phyloP scores from a whole-genome alignment of 176 grass and related monocot species.

The Saccharum spontaneum region DNA sequence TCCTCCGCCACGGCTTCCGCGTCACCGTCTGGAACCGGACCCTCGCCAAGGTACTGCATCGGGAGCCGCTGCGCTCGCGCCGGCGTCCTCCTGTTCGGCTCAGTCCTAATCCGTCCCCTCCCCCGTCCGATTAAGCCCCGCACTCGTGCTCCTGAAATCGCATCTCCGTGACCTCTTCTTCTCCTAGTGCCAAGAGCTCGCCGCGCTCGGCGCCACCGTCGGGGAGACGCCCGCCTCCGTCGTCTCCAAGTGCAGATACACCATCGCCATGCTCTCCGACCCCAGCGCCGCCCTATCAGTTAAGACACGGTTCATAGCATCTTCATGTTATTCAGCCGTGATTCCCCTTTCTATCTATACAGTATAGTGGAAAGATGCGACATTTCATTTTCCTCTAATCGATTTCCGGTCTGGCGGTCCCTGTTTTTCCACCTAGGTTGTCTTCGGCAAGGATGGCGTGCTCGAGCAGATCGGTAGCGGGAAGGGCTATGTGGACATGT shows the following conservation, averaged over 20 bases:
- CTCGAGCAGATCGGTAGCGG: constrained; percentile 78
- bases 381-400: background rate
- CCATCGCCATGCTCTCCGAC: constrained; percentile 98
- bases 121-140: background rate
- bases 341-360: background rate
- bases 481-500: constrained; percentile 96
- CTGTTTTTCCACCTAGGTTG: constrained; percentile 51
- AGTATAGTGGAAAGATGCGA: background rate
- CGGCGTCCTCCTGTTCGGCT: background rate
- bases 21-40: constrained; percentile 99
- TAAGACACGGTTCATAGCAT: constrained; percentile 5
- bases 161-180: too few relatives aligned
- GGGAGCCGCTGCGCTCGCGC: background rate
- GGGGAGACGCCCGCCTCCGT: constrained; percentile 85
- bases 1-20: constrained; percentile 74
- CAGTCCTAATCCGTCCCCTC: background rate
- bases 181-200: constrained; percentile 78
- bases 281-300: constrained; percentile 85
- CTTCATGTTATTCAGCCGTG: background rate
- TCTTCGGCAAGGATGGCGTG: constrained; percentile 93
- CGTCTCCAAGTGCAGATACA: constrained; percentile 86
- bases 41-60: constrained; percentile 52
- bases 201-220: constrained; percentile 72
- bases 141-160: too few relatives aligned
- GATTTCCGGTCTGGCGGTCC: background rate